A percentile compares a stretch with the other conserved stretches of the same genome.
phyloP scores from a whole-genome alignment of 768 basidiomycete genomes.

The Chalciporus sphaerocephalus region DNA sequence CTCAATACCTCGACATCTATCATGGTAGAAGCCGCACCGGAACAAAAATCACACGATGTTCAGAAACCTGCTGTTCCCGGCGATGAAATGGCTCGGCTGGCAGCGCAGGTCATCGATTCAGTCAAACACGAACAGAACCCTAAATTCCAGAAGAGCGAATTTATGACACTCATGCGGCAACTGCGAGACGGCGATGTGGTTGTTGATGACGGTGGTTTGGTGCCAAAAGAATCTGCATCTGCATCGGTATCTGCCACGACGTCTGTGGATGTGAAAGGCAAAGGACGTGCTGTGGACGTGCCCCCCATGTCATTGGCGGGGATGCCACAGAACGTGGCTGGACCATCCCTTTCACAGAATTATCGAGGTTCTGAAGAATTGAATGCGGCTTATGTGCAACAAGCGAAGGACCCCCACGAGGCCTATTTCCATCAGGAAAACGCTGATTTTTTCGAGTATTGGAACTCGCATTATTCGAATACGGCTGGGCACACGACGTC shows the following conservation, averaged over 20 bases:
- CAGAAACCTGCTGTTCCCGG: conserved; percentile 26
- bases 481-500: conserved; percentile 8
- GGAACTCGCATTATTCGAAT: conserved; percentile 42
- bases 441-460: conserved; percentile 58
- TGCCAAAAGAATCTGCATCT: conserved; percentile 42
- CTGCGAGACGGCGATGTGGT: conserved; percentile 74
- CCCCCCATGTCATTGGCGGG: not conserved
- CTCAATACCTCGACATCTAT: conserved; percentile 22
- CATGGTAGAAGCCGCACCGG: conserved; percentile 2
- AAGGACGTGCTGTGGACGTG: conserved; percentile 47
- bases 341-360: not conserved
- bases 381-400: conserved; percentile 17
- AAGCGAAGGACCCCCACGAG: conserved; percentile 46
- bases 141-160: conserved; percentile 82
- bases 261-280: conserved; percentile 53
- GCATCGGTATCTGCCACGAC: not conserved
- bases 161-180: conserved; percentile 82
- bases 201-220: conserved; percentile 76
- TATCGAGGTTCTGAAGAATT: conserved; percentile 20
- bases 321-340: conserved; percentile 1
- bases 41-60: conserved; percentile 17
- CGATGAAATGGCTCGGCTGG: conserved; percentile 78
- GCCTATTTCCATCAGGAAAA: conserved; percentile 72
- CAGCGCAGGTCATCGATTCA: conserved; percentile 72
- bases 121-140: conserved; percentile 71